A percentile compares a stretch with the other conserved stretches of the same genome.
Conservation (phyloP, 164 flowering plant species). For the Piper betle region DNA sequence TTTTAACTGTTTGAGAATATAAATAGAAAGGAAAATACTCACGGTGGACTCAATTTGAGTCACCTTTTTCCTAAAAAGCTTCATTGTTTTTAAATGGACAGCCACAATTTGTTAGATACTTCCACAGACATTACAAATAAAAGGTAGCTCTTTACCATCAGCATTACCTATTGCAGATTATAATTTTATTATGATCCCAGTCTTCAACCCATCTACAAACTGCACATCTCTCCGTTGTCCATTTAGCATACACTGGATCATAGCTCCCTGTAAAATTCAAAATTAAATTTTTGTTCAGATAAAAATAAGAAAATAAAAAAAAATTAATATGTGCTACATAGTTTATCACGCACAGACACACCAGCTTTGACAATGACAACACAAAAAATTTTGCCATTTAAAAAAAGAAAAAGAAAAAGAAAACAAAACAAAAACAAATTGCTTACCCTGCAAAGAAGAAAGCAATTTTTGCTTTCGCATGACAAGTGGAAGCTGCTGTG, state of each 20-base stretch:
- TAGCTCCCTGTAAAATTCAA: slow-evolving; percentile 47
- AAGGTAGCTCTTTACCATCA: not conserved
- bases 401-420: not conserved
- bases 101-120: not conserved
- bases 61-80: not conserved
- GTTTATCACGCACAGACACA: not conserved
- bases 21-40: too few relatives aligned
- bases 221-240: slow-evolving; percentile 99
- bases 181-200: slow-evolving; percentile 96
- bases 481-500: slow-evolving; percentile 52
- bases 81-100: not conserved
- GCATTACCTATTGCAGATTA: slow-evolving; percentile 80
- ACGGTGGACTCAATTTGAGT: too few relatives aligned
- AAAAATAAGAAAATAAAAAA: slow-evolving; percentile 6
- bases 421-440: not conserved
- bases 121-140: not conserved
- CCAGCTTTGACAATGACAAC: too few relatives aligned
- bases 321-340: not conserved
- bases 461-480: slow-evolving; percentile 66
- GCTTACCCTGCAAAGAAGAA: slow-evolving; percentile 57
- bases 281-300: not conserved
- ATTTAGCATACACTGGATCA: slow-evolving; percentile 79
- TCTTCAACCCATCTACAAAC: slow-evolving; percentile 98
- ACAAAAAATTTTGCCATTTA: not conserved
- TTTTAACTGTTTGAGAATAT: too few relatives aligned